Conservation (phyloP, 2,329 filamentous ascomycete genomes). For the Orbilia ellipsospora region DNA sequence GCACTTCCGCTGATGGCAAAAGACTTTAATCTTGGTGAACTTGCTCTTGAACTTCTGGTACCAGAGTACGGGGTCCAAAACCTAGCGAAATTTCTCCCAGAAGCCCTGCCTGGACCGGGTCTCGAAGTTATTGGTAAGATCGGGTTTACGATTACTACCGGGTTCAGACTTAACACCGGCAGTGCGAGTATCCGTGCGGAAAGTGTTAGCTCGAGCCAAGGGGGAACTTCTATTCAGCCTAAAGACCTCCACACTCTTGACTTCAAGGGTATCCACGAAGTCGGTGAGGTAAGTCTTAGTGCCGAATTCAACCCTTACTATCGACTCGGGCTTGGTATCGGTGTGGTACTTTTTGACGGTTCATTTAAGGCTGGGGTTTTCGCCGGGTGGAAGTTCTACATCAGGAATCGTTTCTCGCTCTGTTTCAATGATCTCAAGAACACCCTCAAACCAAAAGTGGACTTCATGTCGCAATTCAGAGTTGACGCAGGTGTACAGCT, state of each 20-base stretch:
- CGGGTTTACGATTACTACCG: constrained; percentile 2
- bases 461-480: constrained; percentile 13
- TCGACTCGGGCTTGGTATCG: constrained; percentile 6
- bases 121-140: constrained; percentile 1
- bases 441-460: neutral
- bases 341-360: constrained; percentile 7
- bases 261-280: neutral
- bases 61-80: constrained; percentile 2
- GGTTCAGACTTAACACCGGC: constrained; percentile 4
- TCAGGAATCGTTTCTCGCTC: neutral
- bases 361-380: constrained; percentile 1
- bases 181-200: constrained; percentile 2
- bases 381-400: constrained; percentile 8
- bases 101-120: constrained; percentile 9
- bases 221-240: neutral
- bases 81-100: constrained; percentile 4
- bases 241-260: neutral
- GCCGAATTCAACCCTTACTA: constrained; percentile 10
- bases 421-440: neutral
- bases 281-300: neutral
- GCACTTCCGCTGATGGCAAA: neutral
- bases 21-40: constrained; percentile 8
- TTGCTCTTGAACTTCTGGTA: neutral
- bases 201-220: neutral
- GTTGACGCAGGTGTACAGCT: constrained; percentile 7